phyloP scores from a whole-genome alignment of 495 filamentous ascomycete genomes.

The Trichoderma parareesei region DNA sequence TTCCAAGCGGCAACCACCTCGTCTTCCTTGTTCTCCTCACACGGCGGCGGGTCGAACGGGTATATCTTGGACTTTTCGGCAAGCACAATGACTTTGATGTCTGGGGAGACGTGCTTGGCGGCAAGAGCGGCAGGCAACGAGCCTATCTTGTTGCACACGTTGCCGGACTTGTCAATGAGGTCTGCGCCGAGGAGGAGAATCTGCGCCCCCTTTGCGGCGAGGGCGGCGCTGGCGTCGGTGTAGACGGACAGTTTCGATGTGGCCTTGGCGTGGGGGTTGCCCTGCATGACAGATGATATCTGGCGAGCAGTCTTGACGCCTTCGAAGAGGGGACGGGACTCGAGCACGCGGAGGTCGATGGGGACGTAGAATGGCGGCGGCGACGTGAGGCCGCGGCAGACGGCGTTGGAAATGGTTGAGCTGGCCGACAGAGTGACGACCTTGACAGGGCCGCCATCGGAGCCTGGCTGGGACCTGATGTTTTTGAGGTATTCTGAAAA shows the following conservation, averaged over 20 bases:
- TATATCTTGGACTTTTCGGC: slow-evolving; percentile 52
- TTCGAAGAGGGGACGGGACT: slow-evolving; percentile 60
- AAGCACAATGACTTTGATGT: slow-evolving; percentile 42
- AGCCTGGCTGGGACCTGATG: too few species aligned
- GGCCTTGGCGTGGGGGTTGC: slow-evolving; percentile 14
- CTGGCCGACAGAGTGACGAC: slow-evolving; percentile 53
- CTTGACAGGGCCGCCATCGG: slow-evolving; percentile 19
- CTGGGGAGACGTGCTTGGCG: slow-evolving; percentile 35
- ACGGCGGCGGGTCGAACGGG: slow-evolving; percentile 28
- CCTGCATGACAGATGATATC: slow-evolving; percentile 29
- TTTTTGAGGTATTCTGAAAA: not conserved
- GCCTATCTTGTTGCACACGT: slow-evolving; percentile 61
- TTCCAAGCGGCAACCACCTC: slow-evolving; percentile 45
- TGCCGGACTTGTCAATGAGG: slow-evolving; percentile 44
- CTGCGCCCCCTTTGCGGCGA: slow-evolving; percentile 40
- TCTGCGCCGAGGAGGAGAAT: slow-evolving; percentile 57
- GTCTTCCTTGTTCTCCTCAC: slow-evolving; percentile 39
- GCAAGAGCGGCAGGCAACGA: slow-evolving; percentile 48
- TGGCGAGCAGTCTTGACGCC: slow-evolving; percentile 48
- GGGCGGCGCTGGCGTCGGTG: slow-evolving; percentile 52
- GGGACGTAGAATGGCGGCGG: slow-evolving; percentile 15
- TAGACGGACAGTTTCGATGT: slow-evolving; percentile 37
- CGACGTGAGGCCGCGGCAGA: slow-evolving; percentile 18
- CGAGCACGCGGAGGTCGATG: slow-evolving; percentile 51
- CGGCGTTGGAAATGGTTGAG: slow-evolving; percentile 44